A percentile compares a stretch with the other conserved stretches of the same genome.
Conservation (phyloP, 2,329 filamentous ascomycete genomes). For the Gaeumannomyces tritici region DNA sequence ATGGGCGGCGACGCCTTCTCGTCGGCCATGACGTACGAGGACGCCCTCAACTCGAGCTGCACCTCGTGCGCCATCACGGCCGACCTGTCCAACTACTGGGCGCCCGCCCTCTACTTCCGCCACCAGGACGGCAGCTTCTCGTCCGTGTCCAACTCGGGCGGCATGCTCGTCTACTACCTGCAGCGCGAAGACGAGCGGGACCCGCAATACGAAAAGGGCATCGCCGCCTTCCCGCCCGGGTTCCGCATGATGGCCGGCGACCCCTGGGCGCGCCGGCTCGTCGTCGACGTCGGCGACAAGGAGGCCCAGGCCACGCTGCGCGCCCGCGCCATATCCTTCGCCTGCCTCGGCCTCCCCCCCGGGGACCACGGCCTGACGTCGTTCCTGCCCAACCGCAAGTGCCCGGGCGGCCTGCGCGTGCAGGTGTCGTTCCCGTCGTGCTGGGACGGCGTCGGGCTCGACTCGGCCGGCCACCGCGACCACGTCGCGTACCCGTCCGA, state of each 20-base stretch:
- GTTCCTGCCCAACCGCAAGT: constrained; percentile 23
- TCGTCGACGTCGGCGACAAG: background rate
- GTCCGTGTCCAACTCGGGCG: constrained; percentile 1
- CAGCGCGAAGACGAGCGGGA: constrained; percentile 1
- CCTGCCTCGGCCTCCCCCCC: constrained; percentile 7
- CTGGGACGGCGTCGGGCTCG: constrained; percentile 11
- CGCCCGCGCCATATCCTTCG: constrained; percentile 11
- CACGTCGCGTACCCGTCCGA: constrained; percentile 38
- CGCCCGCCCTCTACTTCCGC: constrained; percentile 1
- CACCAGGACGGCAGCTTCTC: constrained; percentile 1
- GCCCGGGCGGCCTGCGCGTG: constrained; percentile 20
- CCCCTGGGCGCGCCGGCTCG: background rate
- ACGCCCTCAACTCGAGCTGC: constrained; percentile 20
- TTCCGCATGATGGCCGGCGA: constrained; percentile 5
- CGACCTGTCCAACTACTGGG: constrained; percentile 27
- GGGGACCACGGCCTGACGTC: constrained; percentile 11
- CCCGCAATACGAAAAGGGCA: background rate
- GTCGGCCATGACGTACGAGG: constrained; percentile 14
- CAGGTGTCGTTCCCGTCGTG: constrained; percentile 11
- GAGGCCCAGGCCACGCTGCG: background rate
- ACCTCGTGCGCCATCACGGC: constrained; percentile 27
- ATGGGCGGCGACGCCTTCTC: constrained; percentile 15
- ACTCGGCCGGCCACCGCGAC: constrained; percentile 10
- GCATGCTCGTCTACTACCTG: constrained; percentile 4
- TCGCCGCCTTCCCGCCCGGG: background rate